Base-by-base conservation (phyloP, 1,284 basidiomycete species). In the Pisolithus thermaeus region DNA sequence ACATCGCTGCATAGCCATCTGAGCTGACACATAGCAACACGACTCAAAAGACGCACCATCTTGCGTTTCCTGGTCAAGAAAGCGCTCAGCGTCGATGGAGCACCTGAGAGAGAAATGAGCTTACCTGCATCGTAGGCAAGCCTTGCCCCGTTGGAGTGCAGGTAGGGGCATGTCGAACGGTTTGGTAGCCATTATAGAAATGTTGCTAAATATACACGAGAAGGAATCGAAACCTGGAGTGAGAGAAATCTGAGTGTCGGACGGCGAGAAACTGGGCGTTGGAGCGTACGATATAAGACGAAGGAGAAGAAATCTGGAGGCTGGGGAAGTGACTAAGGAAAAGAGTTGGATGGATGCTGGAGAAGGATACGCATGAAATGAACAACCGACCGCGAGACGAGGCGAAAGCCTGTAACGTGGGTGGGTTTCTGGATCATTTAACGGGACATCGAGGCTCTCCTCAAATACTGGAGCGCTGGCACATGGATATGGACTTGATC, bases 11-110 rank as follows among this genome's bases (percentile, higher is more conserved):
- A 54, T 43, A 54, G 49, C 44, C 45, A 54, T 51, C 55, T 51
- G 48, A 57, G 50, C 47, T 44, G 52, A 57, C 44, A 58, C 35
- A 38, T 52, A 51, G 50, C 46, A 32, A 25, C 38, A 25, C 51
- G n/a, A 49, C 27, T 38, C 22, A n/a, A 36, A 32, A 39, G 47
- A 58, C 68, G 55, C 58, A 87, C 86, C 84, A 90, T 87, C 70
- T 89, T 89, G 56, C 87, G 78, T 70, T 88, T 86, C 67, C 86
- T 85, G 60, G 51, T 53, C 36, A 52, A 58, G 51, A 58, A 57
- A 52, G 54, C 46, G 54, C 36, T 32, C 25, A 50, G 43, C 16
- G 30, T 42, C 14, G 35, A 8, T 20, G 8, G 42, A 40, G 32
- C 2, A 22, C 6, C 23, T 22, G 1, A 23, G 46, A 52, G 25